Evolutionary conservation across 2,329 filamentous ascomycete genomes (phyloP).

Genomic region (Pseudogymnoascus sp.): DNA sequence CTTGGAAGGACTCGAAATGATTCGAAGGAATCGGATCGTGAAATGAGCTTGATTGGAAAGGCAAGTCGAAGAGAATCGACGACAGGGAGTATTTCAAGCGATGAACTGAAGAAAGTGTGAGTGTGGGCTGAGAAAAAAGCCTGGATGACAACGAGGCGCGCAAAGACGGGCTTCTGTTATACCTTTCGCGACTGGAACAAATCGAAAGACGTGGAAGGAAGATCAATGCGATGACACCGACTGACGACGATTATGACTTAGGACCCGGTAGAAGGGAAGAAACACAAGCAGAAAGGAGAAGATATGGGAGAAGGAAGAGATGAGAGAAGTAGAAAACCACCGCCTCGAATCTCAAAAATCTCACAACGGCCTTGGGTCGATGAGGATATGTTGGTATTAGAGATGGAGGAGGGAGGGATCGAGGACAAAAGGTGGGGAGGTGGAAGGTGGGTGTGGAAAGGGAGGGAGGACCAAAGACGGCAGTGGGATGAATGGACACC

Average conservation of each 20-base stretch:
- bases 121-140: not conserved
- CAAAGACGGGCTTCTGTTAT: not conserved
- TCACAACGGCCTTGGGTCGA: not conserved
- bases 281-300: slow-evolving; percentile 10
- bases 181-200: slow-evolving; percentile 7
- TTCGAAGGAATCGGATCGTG: slow-evolving; percentile 4
- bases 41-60: not conserved
- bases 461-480: slow-evolving; percentile 5
- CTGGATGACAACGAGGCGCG: not conserved
- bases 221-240: slow-evolving; percentile 9
- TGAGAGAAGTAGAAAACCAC: slow-evolving; percentile 8
- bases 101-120: slow-evolving; percentile 1
- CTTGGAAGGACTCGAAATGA: slow-evolving; percentile 4
- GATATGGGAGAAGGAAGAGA: slow-evolving; percentile 3
- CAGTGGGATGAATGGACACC: not conserved
- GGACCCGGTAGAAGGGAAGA: slow-evolving; percentile 1
- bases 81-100: not conserved
- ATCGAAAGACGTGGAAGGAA: slow-evolving; percentile 10
- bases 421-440: slow-evolving; percentile 6
- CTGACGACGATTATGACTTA: slow-evolving; percentile 1
- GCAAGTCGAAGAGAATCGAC: slow-evolving; percentile 2
- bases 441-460: not conserved
- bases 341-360: slow-evolving; percentile 5
- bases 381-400: not conserved
- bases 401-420: not conserved